Percentiles rank a stretch among this genome's conserved stretches.
Evolutionary conservation across 106 monocot species (phyloP).

Genomic region (Platanthera guangdongensis): DNA sequence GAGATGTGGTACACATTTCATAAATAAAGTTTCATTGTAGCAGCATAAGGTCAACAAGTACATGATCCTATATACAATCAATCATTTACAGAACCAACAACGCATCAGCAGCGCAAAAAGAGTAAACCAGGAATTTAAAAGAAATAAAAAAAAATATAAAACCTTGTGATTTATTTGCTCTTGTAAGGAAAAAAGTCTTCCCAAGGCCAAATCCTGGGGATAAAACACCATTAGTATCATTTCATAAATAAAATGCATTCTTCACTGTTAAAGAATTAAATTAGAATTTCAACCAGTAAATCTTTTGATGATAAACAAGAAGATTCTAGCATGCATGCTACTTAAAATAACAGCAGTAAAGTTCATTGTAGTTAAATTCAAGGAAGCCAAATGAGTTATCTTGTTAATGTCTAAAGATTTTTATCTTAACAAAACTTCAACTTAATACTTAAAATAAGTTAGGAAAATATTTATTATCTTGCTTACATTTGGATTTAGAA

Average conservation of each 20-base stretch:
- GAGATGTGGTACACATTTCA: not conserved
- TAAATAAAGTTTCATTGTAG: not conserved
- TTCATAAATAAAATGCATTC: not conserved
- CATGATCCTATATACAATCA: not conserved
- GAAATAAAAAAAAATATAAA: not conserved
- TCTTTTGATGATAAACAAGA: not conserved
- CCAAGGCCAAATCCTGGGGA: slow-evolving; percentile 33
- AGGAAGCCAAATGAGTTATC: too few species aligned
- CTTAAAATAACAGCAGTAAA: too few species aligned
- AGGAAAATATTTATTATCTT: too few species aligned
- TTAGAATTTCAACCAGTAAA: not conserved
- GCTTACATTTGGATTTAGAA: too few species aligned
- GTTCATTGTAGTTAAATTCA: too few species aligned
- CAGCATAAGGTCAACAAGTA: not conserved
- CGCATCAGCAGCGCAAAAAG: not conserved
- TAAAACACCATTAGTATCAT: slow-evolving; percentile 3
- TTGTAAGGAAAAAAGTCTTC: slow-evolving; percentile 57
- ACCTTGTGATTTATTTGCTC: slow-evolving; percentile 81
- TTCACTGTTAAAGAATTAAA: not conserved
- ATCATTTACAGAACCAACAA: not conserved
- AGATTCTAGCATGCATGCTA: not conserved
- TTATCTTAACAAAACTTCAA: too few species aligned
- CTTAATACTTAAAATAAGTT: too few species aligned
- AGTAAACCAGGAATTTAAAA: too few species aligned
- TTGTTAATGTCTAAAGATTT: too few species aligned